Evolutionary conservation across 192 early-diverging fungal species (phyloP).

Genomic region (Lobosporangium transversale): DNA sequence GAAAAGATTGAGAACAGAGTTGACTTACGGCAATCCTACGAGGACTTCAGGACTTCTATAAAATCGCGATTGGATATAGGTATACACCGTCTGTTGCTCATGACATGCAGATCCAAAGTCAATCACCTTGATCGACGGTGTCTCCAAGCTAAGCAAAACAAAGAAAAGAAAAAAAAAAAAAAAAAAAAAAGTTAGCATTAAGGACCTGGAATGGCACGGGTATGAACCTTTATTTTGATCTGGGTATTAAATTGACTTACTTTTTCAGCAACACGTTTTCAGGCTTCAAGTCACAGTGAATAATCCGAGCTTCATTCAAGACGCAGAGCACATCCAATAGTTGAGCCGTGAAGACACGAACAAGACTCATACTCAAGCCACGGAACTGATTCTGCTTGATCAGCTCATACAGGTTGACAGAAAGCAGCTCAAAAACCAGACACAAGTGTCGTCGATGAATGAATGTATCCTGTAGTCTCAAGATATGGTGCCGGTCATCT

Average conservation of each 20-base stretch:
- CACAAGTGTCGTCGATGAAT: conserved; percentile 94
- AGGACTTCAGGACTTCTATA: conserved; percentile 97
- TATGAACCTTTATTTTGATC: too few relatives aligned
- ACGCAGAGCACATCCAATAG: conserved; percentile 92
- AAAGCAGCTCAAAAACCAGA: conserved; percentile 96
- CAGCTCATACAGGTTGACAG: conserved; percentile 97
- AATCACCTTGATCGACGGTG: conserved; percentile 96
- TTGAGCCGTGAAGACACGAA: conserved; percentile 92
- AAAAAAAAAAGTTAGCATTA: not conserved
- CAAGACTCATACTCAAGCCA: conserved; percentile 92
- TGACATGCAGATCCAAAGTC: conserved; percentile 99
- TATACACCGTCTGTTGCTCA: conserved; percentile 94
- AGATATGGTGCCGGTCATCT: conserved; percentile 88
- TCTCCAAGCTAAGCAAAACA: conserved; percentile 71
- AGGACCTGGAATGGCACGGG: not conserved
- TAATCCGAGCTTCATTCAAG: conserved; percentile 87
- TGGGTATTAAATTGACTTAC: conserved; percentile 45
- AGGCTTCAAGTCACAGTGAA: conserved; percentile 99
- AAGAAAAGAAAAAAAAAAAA: not conserved
- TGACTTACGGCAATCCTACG: conserved; percentile 83
- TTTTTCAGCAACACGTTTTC: conserved; percentile 95
- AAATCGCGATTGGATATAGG: conserved; percentile 98
- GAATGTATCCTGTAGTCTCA: conserved; percentile 92
- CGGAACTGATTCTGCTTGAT: conserved; percentile 98
- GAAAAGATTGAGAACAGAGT: too few relatives aligned